Evolutionary conservation across 140 eudicot species (phyloP).

Genomic region (Anethum foeniculum): DNA sequence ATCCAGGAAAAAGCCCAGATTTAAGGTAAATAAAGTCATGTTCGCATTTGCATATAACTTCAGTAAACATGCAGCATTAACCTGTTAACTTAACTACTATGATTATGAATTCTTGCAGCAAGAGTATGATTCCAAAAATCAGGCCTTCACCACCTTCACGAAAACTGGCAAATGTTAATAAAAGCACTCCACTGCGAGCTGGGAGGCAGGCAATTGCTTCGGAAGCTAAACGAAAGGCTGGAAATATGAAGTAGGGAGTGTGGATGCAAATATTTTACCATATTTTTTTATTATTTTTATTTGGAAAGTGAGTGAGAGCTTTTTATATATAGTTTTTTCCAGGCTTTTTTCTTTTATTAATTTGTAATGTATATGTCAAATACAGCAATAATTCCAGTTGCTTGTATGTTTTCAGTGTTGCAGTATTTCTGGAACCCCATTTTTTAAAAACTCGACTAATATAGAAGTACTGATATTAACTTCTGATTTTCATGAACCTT

Average conservation of each 20-base stretch:
- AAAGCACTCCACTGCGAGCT: conserved; percentile 37
- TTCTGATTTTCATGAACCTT: neutral
- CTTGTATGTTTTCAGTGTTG: conserved; percentile 41
- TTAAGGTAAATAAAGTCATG: conserved; percentile 37
- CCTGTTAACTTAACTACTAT: neutral
- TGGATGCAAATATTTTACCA: conserved; percentile 1
- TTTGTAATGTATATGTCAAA: conserved; percentile 27
- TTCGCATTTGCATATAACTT: neutral
- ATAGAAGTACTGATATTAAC: neutral
- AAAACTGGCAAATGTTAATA: conserved; percentile 31
- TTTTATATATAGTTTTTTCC: conserved; percentile 18
- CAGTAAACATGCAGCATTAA: neutral
- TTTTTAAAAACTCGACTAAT: neutral
- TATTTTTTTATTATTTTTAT: conserved; percentile 22
- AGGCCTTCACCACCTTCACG: conserved; percentile 56
- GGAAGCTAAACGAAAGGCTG: conserved; percentile 61
- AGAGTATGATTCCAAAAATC: conserved; percentile 46
- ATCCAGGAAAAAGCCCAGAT: conserved; percentile 61
- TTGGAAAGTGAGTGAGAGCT: conserved; percentile 34
- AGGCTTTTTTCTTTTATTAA: conserved; percentile 10
- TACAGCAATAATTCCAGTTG: conserved; percentile 64
- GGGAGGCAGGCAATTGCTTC: conserved; percentile 45
- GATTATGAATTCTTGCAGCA: conserved; percentile 29
- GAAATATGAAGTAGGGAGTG: conserved; percentile 41
- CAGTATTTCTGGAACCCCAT: neutral